Percentiles rank a stretch among this genome's conserved stretches.
These are phyloP conservation scores for Nidularia pulvinata DNA, from an alignment of 768 basidiomycete genomes.

Conservation along the genomic window DNA sequence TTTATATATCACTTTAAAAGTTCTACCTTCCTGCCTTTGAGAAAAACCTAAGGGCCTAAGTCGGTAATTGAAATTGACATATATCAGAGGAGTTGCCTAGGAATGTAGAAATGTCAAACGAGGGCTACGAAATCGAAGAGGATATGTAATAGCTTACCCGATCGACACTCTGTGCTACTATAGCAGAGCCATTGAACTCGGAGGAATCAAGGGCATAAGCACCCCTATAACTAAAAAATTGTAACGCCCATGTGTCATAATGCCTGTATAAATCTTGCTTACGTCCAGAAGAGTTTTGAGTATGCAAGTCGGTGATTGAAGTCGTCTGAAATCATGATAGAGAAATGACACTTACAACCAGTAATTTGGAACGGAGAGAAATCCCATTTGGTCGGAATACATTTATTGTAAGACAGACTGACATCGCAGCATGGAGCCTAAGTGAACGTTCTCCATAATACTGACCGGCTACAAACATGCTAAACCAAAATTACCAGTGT, in stretches of 20 bases:
- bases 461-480: slow-evolving; percentile 23
- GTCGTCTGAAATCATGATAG: background rate
- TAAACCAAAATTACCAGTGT: slow-evolving; percentile 21
- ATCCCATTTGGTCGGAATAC: slow-evolving; percentile 36
- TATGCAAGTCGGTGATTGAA: too few relatives aligned
- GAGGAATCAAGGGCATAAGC: slow-evolving; percentile 10
- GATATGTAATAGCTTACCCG: slow-evolving; percentile 9
- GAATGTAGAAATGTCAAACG: background rate
- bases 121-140: background rate
- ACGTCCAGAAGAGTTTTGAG: background rate
- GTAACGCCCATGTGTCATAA: background rate
- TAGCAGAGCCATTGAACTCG: slow-evolving; percentile 24
- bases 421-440: slow-evolving; percentile 9
- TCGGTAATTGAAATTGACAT: slow-evolving; percentile 37
- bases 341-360: slow-evolving; percentile 2
- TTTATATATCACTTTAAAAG: too few relatives aligned
- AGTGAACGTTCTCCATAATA: background rate
- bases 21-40: slow-evolving; percentile 16
- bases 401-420: slow-evolving; percentile 50
- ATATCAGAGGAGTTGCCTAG: slow-evolving; percentile 36
- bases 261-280: background rate
- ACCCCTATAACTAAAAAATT: slow-evolving; percentile 9
- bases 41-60: slow-evolving; percentile 46
- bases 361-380: slow-evolving; percentile 2
- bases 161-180: slow-evolving; percentile 18